Evolutionary conservation across 208 protist species (phyloP).

Genomic region (Herpetomonas samuelpessoai): DNA sequence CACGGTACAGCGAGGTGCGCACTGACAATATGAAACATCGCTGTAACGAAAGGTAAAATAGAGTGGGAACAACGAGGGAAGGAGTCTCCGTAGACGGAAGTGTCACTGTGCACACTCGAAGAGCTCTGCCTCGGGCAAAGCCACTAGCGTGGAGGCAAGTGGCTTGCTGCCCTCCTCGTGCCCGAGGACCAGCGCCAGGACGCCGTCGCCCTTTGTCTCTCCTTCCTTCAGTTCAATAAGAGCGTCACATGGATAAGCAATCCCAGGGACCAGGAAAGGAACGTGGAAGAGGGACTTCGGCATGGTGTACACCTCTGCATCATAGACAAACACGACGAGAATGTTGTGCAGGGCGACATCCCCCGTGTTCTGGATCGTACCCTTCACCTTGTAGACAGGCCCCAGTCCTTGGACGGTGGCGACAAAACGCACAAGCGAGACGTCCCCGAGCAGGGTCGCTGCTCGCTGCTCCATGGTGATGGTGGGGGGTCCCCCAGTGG

Average conservation of each 20-base stretch:
- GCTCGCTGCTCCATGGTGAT: slow-evolving; percentile 2
- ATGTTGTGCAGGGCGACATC: slow-evolving; percentile 46
- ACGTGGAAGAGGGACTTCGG: slow-evolving; percentile 38
- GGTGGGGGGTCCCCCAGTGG: too few relatives aligned
- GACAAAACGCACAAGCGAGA: slow-evolving; percentile 30
- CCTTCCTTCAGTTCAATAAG: slow-evolving; percentile 61
- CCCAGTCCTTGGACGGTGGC: slow-evolving; percentile 91
- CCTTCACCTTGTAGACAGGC: slow-evolving; percentile 85
- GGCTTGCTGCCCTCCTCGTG: slow-evolving; percentile 19
- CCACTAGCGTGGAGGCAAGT: slow-evolving; percentile 68
- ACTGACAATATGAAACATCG: too few relatives aligned
- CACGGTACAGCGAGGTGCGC: too few relatives aligned
- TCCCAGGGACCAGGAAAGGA: slow-evolving; percentile 65
- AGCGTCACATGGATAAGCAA: slow-evolving; percentile 56
- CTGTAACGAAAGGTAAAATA: too few relatives aligned
- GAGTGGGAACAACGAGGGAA: too few relatives aligned
- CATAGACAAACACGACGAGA: slow-evolving; percentile 55
- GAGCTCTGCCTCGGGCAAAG: slow-evolving; percentile 74
- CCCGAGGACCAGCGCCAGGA: slow-evolving; percentile 53
- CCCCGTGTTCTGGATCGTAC: slow-evolving; percentile 81
- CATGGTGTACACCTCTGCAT: slow-evolving; percentile 55
- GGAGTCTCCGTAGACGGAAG: too few relatives aligned
- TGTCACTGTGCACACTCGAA: slow-evolving; percentile 28
- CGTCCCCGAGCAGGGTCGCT: slow-evolving; percentile 2
- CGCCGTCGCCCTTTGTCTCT: slow-evolving; percentile 46